These are phyloP conservation scores for Phytophthora fragariae DNA, from an alignment of 352 stramenopile species.

Conservation along the genomic window DNA sequence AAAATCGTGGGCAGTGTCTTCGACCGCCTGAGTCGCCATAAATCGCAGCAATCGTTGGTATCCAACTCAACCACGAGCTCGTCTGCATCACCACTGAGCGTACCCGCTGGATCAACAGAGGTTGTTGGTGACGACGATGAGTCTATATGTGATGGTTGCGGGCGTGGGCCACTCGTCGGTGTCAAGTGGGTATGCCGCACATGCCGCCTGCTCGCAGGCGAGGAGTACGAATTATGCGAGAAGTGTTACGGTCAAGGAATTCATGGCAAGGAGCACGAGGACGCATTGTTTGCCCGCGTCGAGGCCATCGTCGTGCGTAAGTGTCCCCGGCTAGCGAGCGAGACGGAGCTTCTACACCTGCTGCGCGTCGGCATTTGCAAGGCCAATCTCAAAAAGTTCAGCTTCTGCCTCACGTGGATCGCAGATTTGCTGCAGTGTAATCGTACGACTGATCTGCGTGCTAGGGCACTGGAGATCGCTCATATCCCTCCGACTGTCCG, in stretches of 20 bases:
- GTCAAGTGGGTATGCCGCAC: conserved; percentile 77
- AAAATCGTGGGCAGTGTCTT: conserved; percentile 82
- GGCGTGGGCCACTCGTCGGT: conserved; percentile 54
- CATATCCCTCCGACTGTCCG: conserved; percentile 73
- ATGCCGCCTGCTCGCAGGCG: conserved; percentile 53
- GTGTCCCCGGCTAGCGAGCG: conserved; percentile 53
- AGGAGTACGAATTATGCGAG: conserved; percentile 72
- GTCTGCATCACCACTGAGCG: conserved; percentile 26
- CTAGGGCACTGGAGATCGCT: conserved; percentile 74
- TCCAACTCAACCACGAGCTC: conserved; percentile 22
- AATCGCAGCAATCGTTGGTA: conserved; percentile 48
- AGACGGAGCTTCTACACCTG: conserved; percentile 66
- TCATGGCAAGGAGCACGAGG: conserved; percentile 74
- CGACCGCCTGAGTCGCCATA: conserved; percentile 74
- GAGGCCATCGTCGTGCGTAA: conserved; percentile 72
- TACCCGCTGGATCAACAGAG: conserved; percentile 15
- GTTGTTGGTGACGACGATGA: conserved; percentile 52
- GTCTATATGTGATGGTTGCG: conserved; percentile 72
- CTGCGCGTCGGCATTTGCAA: conserved; percentile 83
- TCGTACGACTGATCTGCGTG: conserved; percentile 68
- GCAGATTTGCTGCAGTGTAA: conserved; percentile 72
- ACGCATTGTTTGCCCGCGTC: conserved; percentile 69
- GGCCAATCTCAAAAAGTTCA: conserved; percentile 84
- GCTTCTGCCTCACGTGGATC: conserved; percentile 85
- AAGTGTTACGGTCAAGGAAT: conserved; percentile 81